A percentile compares a stretch with the other conserved stretches of the same genome.
Evolutionary conservation across 495 filamentous ascomycete species (phyloP).

Genomic region (Umbilicaria muhlenbergii): DNA sequence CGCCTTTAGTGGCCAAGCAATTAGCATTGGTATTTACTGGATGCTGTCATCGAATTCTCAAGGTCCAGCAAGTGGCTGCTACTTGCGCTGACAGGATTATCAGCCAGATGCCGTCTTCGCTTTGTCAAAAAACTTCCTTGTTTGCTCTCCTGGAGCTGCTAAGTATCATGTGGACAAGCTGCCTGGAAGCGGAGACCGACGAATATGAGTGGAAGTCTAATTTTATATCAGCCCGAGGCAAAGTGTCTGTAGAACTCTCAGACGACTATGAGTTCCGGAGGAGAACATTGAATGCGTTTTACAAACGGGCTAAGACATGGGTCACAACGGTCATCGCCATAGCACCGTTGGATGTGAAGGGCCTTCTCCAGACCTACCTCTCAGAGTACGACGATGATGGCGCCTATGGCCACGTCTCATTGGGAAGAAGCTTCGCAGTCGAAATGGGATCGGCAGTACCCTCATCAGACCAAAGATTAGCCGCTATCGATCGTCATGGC

Average conservation of each 20-base stretch:
- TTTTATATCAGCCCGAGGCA: conserved; percentile 56
- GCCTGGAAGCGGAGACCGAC: conserved; percentile 84
- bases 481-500: conserved; percentile 54
- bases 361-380: conserved; percentile 80
- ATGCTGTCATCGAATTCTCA: conserved; percentile 82
- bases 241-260: conserved; percentile 73
- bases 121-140: conserved; percentile 77
- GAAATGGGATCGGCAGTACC: conserved; percentile 86
- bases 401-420: conserved; percentile 71
- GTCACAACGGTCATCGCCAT: conserved; percentile 63
- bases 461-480: conserved; percentile 69
- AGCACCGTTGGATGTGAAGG: conserved; percentile 88
- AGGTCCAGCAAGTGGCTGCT: conserved; percentile 72
- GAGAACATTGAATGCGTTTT: conserved; percentile 60
- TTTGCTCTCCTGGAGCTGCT: conserved; percentile 86
- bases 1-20: conserved; percentile 74
- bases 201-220: conserved; percentile 75
- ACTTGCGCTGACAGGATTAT: conserved; percentile 75
- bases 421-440: conserved; percentile 88
- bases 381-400: conserved; percentile 85
- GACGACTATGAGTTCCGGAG: conserved; percentile 73
- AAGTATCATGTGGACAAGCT: conserved; percentile 86
- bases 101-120: conserved; percentile 63
- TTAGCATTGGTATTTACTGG: conserved; percentile 68
- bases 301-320: conserved; percentile 65